These are phyloP conservation scores for Claviceps sp. DNA, from an alignment of 2,329 filamentous ascomycete species.

Conservation along the genomic window DNA sequence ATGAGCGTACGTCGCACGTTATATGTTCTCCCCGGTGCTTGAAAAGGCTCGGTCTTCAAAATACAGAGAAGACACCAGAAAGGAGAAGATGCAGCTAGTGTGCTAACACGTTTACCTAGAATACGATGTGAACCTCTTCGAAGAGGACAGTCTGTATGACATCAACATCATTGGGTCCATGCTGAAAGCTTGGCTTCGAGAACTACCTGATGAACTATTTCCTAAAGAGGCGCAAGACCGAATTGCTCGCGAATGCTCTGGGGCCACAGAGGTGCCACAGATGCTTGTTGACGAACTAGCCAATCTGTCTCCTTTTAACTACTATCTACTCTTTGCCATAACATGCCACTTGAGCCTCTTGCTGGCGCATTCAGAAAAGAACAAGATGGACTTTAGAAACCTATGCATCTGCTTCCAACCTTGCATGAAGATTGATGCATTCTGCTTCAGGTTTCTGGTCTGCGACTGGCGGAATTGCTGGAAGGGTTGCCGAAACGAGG, in stretches of 20 bases:
- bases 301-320: conserved; percentile 90
- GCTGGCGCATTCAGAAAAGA: conserved; percentile 82
- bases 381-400: conserved; percentile 97
- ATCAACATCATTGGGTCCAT: conserved; percentile 94
- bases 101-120: conserved; percentile 32
- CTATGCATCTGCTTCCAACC: conserved; percentile 95
- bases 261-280: conserved; percentile 68
- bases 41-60: too few species aligned
- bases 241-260: conserved; percentile 66
- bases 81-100: background rate
- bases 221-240: conserved; percentile 71
- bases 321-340: conserved; percentile 93
- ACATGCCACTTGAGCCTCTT: conserved; percentile 90
- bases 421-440: conserved; percentile 89
- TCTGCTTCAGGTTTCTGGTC: conserved; percentile 90
- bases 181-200: conserved; percentile 90
- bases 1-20: conserved; percentile 46
- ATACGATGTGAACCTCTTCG: conserved; percentile 79
- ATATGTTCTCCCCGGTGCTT: background rate
- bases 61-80: too few species aligned
- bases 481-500: conserved; percentile 89
- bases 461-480: conserved; percentile 94
- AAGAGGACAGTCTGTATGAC: conserved; percentile 78
- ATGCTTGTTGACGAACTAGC: conserved; percentile 83
- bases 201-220: conserved; percentile 88